Base-by-base conservation (phyloP, 768 basidiomycete genomes). In the Mycena kentingensis region DNA sequence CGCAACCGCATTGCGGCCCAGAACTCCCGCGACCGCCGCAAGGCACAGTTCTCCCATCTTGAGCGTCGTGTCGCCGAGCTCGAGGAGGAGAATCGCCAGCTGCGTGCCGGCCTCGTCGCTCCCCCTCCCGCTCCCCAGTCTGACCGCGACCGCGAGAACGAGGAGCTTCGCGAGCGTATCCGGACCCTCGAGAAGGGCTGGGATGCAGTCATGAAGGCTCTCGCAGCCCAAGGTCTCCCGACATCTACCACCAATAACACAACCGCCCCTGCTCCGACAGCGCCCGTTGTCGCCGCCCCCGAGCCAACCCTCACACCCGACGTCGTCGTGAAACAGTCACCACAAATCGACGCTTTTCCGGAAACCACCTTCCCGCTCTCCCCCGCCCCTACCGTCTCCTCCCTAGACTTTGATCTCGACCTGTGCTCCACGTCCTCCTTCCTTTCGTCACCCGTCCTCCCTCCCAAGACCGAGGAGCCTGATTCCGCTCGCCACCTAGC, bases 401-500 rank as follows among this genome's bases (percentile, higher is more conserved):
- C 73, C 28, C 54, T 68, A 59, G 64, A 75, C 63, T 55, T 69
- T 55, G 65, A 70, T 57, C 64, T 70, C 49, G 67, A 65, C 42
- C 51, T 58, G 38, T 59, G 57, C 10, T 57, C 61, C 15, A 61
- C 67, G 21, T 63, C 70, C 22, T 65, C 72, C 21, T 63, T 74
- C 25, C 65, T 73, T 48, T 70, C 72, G 43, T 65, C 72, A 28
- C 65, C 71, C 13, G 67, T 73, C 37, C 51, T 71, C 28, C 63
- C 69, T 38, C 60, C 70, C 52, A 63, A 59, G 58, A 57, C 51
- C 49, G 63, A 60, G 58, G 69, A 71, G 55, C 67, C 69, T 67
- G 77, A 85, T 67, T 72, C 88, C 85, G 88, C 91, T 93, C 84
- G 91, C 91, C 91, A 93, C 86, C 87, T 88, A 87, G 91, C 91